Conservation (phyloP, 2,329 filamentous ascomycete species). For the Aspergillus fumigatus region DNA sequence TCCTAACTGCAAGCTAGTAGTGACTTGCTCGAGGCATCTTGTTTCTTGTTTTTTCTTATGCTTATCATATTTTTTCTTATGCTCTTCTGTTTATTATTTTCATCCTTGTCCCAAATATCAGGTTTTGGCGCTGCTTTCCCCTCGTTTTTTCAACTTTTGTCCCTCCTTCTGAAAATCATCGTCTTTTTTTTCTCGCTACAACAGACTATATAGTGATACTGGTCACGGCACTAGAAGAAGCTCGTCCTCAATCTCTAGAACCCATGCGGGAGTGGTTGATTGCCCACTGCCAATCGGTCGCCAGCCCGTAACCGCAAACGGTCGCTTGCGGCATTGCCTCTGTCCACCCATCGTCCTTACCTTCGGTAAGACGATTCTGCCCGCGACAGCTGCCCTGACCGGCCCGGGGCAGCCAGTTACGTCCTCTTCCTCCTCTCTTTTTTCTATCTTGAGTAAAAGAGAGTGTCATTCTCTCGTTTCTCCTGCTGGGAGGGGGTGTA, state of each 20-base stretch:
- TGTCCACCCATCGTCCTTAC: background rate
- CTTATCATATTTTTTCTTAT: background rate
- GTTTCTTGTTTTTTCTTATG: conserved; percentile 4
- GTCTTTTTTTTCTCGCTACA: conserved; percentile 2
- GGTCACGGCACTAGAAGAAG: background rate
- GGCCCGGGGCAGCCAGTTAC: conserved; percentile 3
- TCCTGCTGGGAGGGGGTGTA: background rate
- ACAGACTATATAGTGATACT: conserved; percentile 1
- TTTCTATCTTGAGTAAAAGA: background rate
- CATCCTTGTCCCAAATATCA: conserved; percentile 2
- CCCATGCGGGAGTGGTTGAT: conserved; percentile 14
- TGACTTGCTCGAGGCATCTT: background rate
- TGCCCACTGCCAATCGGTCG: conserved; percentile 12
- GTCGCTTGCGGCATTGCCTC: conserved; percentile 16
- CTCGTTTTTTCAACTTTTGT: conserved; percentile 6
- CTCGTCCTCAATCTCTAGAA: background rate
- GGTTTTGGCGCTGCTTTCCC: background rate
- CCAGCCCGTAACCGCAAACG: conserved; percentile 31
- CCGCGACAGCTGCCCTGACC: conserved; percentile 8
- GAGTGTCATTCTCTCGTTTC: conserved; percentile 1
- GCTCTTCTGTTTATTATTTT: conserved; percentile 3
- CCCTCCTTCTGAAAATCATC: background rate
- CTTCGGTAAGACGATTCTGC: conserved; percentile 4
- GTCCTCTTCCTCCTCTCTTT: background rate
- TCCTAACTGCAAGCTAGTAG: background rate